A percentile compares a stretch with the other conserved stretches of the same genome.
Evolutionary conservation across 768 basidiomycete genomes (phyloP).

Genomic region (Omphalotus guepiniiformis): DNA sequence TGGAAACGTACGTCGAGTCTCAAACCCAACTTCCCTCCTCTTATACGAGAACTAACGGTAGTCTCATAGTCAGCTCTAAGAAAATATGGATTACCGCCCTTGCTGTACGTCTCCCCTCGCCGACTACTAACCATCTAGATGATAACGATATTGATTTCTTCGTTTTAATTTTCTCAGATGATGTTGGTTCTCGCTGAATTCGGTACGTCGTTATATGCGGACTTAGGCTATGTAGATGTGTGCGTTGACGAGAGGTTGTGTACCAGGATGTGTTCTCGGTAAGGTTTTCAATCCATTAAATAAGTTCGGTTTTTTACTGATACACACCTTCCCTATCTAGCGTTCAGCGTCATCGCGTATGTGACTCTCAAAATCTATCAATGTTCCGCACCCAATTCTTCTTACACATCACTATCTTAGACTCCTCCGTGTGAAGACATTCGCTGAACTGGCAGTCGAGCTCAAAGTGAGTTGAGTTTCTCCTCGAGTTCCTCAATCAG

Average conservation of each 20-base stretch:
- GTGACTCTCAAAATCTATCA: neutral
- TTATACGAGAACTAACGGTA: conserved; percentile 3
- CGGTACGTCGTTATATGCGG: conserved; percentile 18
- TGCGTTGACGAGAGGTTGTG: neutral
- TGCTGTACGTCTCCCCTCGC: conserved; percentile 24
- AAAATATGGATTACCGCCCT: conserved; percentile 29
- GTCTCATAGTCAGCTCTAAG: conserved; percentile 37
- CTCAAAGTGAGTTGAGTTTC: conserved; percentile 28
- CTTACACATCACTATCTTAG: conserved; percentile 14
- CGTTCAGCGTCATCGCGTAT: conserved; percentile 8
- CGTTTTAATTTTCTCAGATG: conserved; percentile 15
- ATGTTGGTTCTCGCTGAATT: conserved; percentile 38
- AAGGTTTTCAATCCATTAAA: conserved; percentile 10
- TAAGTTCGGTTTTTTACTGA: neutral
- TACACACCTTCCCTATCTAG: neutral
- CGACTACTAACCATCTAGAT: neutral
- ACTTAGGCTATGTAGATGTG: neutral
- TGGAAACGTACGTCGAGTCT: conserved; percentile 36
- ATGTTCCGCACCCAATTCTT: neutral
- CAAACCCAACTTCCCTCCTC: neutral
- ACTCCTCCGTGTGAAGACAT: conserved; percentile 28
- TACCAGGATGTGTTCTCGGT: conserved; percentile 28
- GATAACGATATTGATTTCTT: neutral
- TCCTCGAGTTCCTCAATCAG: neutral
- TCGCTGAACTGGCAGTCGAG: conserved; percentile 23